Evolutionary conservation across 495 filamentous ascomycete species (phyloP), one percentile per base, ranked within the genome.

Genomic region (Tuber brumale): DNA sequence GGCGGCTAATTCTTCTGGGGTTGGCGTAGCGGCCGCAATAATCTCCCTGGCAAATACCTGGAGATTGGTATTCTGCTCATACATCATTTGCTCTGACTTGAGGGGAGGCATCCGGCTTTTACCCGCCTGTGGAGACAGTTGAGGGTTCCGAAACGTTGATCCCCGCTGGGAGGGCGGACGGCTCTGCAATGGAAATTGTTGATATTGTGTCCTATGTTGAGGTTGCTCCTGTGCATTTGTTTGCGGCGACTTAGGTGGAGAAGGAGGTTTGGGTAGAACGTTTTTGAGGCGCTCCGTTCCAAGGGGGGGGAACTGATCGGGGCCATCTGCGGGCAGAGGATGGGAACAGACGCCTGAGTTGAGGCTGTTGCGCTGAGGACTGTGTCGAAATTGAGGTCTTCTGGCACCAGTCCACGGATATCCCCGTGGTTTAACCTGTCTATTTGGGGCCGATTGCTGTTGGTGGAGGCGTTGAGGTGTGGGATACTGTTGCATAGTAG

Each of bases 261-360:
- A 71, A 23, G 72, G 72, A 7, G 69, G 45, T 9, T 79, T 71
- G 37, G n/a, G 19, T 76, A 16, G 75, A 51, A 27, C 31, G 27
- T 42, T 70, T 79, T 81, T 79, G 37, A 45, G 66, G 43, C 70
- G 71, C 16, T 75, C 72, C 12, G 74, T 69, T 72, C 80, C 81
- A 70, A 82, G 45, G 42, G 81, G 81, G 18, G 81, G 80, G n/a
- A 82, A 82, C 43, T 82, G 72, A 23, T 81, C 73, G 74, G 74
- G 75, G 37, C 35, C 74, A 4, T 48, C 23, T 66, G 71, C 37
- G 31, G 75, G 75, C 3, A 18, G 16, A 35, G 43, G 72, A 7
- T 66, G 75, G 23, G 76, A 41, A 66, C 27, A 27, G 21, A 21
- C 37, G 45, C 66, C 21, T 70, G 42, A 74, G 44, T 69, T 79